A percentile compares a stretch with the other conserved stretches of the same genome.
These are phyloP conservation scores for Theobroma grandiflorum DNA, from an alignment of 441 rosid species.

Conservation along the genomic window DNA sequence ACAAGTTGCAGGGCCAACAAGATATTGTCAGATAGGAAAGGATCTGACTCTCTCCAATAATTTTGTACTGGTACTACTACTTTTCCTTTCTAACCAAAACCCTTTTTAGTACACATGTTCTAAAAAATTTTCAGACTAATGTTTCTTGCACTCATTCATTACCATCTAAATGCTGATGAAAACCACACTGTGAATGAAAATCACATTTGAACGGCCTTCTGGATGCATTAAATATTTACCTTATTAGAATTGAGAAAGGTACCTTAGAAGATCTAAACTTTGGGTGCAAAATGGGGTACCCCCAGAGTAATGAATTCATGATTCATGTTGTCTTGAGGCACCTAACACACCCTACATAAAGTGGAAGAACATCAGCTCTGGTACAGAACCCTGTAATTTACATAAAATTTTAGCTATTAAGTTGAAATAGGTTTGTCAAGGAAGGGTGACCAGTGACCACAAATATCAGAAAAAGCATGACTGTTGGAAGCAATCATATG, in stretches of 20 bases:
- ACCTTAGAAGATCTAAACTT: background rate
- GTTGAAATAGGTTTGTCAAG: background rate
- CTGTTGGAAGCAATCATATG: conserved; percentile 14
- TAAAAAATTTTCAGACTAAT: background rate
- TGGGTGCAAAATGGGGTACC: background rate
- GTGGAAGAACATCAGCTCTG: background rate
- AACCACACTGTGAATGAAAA: background rate
- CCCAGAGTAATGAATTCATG: background rate
- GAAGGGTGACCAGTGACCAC: background rate
- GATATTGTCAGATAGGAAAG: background rate
- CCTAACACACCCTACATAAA: conserved; percentile 3
- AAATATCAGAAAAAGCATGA: conserved; percentile 5
- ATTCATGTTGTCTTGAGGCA: background rate
- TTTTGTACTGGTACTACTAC: background rate
- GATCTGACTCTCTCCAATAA: background rate
- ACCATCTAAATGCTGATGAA: background rate
- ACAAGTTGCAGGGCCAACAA: conserved; percentile 21
- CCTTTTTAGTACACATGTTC: background rate
- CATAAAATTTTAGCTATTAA: background rate
- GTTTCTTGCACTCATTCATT: background rate
- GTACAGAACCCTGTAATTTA: background rate
- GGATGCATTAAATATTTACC: background rate
- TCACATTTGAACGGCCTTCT: background rate
- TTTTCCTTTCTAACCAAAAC: background rate
- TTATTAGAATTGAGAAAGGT: background rate